Percentiles rank a stretch among this genome's conserved stretches.
Conservation (phyloP, 495 filamentous ascomycete species). For the Xylaria bambusicola region DNA sequence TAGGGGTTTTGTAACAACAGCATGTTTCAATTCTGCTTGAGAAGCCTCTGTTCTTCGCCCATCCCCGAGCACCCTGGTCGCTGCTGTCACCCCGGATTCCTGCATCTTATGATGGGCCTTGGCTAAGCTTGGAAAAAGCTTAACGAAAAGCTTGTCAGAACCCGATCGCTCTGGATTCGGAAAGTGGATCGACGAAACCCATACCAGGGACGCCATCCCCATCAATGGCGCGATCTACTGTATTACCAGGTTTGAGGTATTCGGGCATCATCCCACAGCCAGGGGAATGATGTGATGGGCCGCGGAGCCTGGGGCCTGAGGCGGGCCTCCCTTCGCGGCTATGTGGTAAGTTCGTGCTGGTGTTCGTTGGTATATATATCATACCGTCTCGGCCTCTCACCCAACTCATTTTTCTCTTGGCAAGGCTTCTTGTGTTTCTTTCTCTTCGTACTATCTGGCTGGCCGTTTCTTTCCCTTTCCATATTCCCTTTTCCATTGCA, state of each 20-base stretch:
- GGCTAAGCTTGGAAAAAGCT: conserved; percentile 13
- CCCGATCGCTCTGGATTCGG: background rate
- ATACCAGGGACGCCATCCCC: background rate
- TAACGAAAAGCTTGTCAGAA: background rate
- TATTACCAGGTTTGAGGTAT: conserved; percentile 12
- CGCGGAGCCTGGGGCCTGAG: background rate
- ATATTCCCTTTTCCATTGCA: conserved; percentile 24
- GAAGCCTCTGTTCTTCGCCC: conserved; percentile 6
- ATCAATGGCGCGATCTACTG: background rate
- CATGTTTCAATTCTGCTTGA: conserved; percentile 14
- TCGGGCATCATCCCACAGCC: conserved; percentile 1
- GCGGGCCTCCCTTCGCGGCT: background rate
- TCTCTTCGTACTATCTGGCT: conserved; percentile 23
- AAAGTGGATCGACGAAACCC: conserved; percentile 13
- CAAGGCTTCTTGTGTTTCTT: conserved; percentile 24
- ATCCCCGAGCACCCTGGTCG: background rate
- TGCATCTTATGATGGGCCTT: background rate
- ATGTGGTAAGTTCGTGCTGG: background rate
- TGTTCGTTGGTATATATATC: conserved; percentile 8
- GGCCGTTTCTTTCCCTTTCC: conserved; percentile 23
- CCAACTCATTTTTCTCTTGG: conserved; percentile 29
- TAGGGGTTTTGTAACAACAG: conserved; percentile 15
- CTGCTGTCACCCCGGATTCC: conserved; percentile 5
- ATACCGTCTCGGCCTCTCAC: conserved; percentile 9
- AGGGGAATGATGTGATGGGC: conserved; percentile 4